Base-by-base conservation (phyloP, 495 filamentous ascomycete genomes). In the Talaromyces stipitatus region DNA sequence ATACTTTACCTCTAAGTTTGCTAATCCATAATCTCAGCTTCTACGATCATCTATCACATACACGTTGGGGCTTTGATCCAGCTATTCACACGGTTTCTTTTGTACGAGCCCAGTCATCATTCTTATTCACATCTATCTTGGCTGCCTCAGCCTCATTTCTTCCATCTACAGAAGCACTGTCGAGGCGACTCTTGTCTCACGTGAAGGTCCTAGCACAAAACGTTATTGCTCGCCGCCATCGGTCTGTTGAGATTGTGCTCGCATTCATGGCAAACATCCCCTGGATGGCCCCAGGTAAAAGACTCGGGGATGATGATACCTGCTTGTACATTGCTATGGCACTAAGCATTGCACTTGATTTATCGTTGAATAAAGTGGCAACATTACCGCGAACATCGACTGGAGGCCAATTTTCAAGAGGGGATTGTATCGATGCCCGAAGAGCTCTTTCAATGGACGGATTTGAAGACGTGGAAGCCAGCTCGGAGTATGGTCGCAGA, bases 201-300 rank as follows among this genome's bases (percentile, higher is more conserved):
- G 82, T 81, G 63, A 86, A 84, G 58, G 72, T 71, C 43, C 77
- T 89, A 10, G 85, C 83, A 0, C 78, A 82, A 29, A 75, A 78
- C 20, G 76, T 87, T 23, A 80, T 85, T 33, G 65, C 72, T 0
- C 73, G 81, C 38, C 77, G 85, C 2, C 74, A 82, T 60, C 78
- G 81, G 32, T 89, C 86, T 6, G 83, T 86, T 7, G 86, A 89
- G 64, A 88, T 89, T 55, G 80, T 89, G 4, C 64, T 89, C 12
- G 86, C 83, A 2, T 89, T 88, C 59, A 86, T 88, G 83, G 79
- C 86, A n/a, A 88, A 88, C 60, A 78, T 89, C 23, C 85, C 86
- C 10, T 89, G 86, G 86, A 88, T 89, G 79, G 76, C 81, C 11
- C 84, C 85, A 0, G 85, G 85, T 4, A 77, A 80, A 48, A 79